Evolutionary conservation across 2,329 filamentous ascomycete genomes (phyloP).

Genomic region (Microdochium paspali): DNA sequence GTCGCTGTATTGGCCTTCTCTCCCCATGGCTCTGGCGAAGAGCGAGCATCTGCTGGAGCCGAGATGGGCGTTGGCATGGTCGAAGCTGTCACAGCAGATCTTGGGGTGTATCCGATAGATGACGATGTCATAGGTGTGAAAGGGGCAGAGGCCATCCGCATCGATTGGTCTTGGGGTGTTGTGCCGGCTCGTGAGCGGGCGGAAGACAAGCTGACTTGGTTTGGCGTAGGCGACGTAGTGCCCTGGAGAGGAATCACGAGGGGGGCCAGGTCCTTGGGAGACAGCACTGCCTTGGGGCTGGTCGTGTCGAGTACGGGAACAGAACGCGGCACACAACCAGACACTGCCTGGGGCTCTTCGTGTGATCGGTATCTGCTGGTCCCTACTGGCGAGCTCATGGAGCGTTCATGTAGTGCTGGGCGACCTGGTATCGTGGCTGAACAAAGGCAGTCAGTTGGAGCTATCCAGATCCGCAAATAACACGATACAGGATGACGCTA

Average conservation of each 20-base stretch:
- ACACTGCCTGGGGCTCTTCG: constrained; percentile 18
- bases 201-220: background rate
- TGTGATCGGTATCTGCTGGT: constrained; percentile 16
- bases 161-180: constrained; percentile 29
- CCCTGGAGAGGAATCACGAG: constrained; percentile 42
- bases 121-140: constrained; percentile 34
- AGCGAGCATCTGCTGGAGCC: constrained; percentile 32
- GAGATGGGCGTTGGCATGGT: constrained; percentile 40
- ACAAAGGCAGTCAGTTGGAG: constrained; percentile 10
- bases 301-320: background rate
- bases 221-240: constrained; percentile 12
- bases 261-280: constrained; percentile 44
- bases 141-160: constrained; percentile 24
- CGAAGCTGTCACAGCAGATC: constrained; percentile 30
- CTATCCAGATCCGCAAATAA: constrained; percentile 5
- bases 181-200: constrained; percentile 7
- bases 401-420: constrained; percentile 54
- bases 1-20: constrained; percentile 5
- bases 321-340: background rate
- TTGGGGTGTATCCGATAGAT: constrained; percentile 29
- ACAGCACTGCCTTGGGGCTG: constrained; percentile 27
- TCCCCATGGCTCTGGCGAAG: constrained; percentile 34
- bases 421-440: constrained; percentile 59
- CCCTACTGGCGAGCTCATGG: constrained; percentile 47
- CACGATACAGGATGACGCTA: constrained; percentile 6